phyloP scores from a whole-genome alignment of 495 filamentous ascomycete species.

The Daldinia bambusicola region DNA sequence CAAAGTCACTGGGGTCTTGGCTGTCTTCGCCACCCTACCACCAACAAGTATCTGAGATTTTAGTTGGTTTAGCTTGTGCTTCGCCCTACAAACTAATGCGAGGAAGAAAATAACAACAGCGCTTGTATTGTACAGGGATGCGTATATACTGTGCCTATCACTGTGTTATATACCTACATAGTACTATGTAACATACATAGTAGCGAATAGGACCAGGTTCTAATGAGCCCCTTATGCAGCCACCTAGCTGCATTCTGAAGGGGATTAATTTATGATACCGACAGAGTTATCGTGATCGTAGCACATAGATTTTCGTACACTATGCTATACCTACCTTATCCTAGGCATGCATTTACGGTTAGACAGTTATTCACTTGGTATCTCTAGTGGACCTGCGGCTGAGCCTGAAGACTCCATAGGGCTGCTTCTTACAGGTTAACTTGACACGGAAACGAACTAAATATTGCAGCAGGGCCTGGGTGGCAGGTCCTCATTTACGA shows the following conservation, averaged over 20 bases:
- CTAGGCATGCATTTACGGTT: too few species aligned
- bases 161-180: neutral
- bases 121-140: neutral
- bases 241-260: neutral
- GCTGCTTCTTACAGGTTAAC: neutral
- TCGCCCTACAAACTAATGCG: neutral
- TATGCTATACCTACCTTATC: neutral
- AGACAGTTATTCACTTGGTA: neutral
- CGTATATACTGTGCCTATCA: neutral
- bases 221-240: too few species aligned
- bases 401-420: neutral
- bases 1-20: neutral
- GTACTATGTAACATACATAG: slow-evolving; percentile 1
- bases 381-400: neutral
- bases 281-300: neutral
- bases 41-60: neutral
- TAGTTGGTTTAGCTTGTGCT: slow-evolving; percentile 2
- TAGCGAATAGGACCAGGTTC: too few species aligned
- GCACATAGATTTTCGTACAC: neutral
- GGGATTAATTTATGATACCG: neutral
- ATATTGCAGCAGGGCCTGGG: too few species aligned
- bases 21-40: neutral
- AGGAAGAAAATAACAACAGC: neutral
- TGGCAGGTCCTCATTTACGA: neutral
- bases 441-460: neutral